A percentile compares a stretch with the other conserved stretches of the same genome.
Conservation (phyloP, 202 grass and related monocot genomes). For the Dendrocalamus latiflorus region DNA sequence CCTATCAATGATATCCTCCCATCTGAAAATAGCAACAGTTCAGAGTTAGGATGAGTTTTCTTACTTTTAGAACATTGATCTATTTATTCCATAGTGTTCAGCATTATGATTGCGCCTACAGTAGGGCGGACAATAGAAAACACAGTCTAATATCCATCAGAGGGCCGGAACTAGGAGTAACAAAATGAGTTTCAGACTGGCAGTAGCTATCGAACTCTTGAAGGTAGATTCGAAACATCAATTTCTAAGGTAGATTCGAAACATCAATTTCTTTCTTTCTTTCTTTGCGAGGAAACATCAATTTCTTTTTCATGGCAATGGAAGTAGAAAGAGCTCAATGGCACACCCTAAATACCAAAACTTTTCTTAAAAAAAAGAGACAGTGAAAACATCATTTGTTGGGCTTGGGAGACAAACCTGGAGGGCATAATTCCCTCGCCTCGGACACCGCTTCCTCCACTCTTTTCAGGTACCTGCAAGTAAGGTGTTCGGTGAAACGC, state of each 20-base stretch:
- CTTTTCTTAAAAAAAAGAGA: background rate
- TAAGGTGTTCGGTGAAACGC: slow-evolving; percentile 11
- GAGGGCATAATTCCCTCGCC: slow-evolving; percentile 35
- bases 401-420: slow-evolving; percentile 19
- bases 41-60: background rate
- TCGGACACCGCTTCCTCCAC: slow-evolving; percentile 62
- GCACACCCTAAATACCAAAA: background rate
- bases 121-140: background rate
- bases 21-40: slow-evolving; percentile 33
- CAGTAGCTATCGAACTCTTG: background rate
- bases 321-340: background rate
- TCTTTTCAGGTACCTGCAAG: slow-evolving; percentile 66
- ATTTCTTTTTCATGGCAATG: background rate
- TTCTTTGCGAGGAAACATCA: background rate
- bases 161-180: background rate
- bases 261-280: too few species aligned
- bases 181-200: background rate
- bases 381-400: background rate
- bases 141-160: background rate
- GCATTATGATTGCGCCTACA: background rate
- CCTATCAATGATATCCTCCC: slow-evolving; percentile 69
- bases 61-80: background rate
- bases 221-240: background rate
- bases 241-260: too few species aligned
- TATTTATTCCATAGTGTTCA: background rate